Conservation (phyloP, 345 rosid genomes). For the Eutrema japonicum region DNA sequence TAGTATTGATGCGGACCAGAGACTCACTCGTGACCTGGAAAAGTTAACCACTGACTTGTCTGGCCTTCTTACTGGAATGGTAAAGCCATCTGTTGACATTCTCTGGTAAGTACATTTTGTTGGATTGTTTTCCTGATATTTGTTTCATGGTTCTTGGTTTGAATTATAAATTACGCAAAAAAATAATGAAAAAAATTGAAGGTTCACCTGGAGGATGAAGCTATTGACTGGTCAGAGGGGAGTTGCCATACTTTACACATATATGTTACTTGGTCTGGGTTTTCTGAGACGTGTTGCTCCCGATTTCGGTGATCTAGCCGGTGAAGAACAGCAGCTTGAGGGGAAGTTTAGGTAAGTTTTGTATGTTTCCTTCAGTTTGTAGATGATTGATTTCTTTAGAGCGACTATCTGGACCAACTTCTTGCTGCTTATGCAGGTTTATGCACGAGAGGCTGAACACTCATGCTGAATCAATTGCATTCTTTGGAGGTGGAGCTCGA, state of each 20-base stretch:
- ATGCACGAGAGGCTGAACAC: conserved; percentile 98
- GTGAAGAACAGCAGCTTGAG: conserved; percentile 88
- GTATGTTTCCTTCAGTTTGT: conserved; percentile 11
- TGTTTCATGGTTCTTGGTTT: conserved; percentile 27
- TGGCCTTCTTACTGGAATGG: conserved; percentile 97
- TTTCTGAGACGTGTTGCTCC: conserved; percentile 89
- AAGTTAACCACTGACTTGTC: conserved; percentile 84
- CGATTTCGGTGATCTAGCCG: conserved; percentile 88
- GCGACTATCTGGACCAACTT: conserved; percentile 27
- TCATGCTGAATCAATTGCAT: conserved; percentile 99
- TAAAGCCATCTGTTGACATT: conserved; percentile 95
- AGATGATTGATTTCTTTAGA: conserved; percentile 27
- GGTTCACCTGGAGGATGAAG: conserved; percentile 99
- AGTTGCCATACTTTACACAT: conserved; percentile 87
- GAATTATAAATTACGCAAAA: conserved; percentile 27
- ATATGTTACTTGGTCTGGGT: conserved; percentile 95
- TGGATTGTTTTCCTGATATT: conserved; percentile 31
- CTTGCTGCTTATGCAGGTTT: conserved; percentile 61
- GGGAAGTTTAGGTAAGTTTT: conserved; percentile 82
- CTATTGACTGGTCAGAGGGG: conserved; percentile 92
- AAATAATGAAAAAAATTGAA: conserved; percentile 36
- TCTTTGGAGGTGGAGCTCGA: conserved; percentile 99
- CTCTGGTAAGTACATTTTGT: conserved; percentile 66
- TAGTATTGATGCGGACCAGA: conserved; percentile 94
- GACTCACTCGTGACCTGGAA: conserved; percentile 92